phyloP scores from a whole-genome alignment of 305 asterid genomes.

The Fraxinus velutina region DNA sequence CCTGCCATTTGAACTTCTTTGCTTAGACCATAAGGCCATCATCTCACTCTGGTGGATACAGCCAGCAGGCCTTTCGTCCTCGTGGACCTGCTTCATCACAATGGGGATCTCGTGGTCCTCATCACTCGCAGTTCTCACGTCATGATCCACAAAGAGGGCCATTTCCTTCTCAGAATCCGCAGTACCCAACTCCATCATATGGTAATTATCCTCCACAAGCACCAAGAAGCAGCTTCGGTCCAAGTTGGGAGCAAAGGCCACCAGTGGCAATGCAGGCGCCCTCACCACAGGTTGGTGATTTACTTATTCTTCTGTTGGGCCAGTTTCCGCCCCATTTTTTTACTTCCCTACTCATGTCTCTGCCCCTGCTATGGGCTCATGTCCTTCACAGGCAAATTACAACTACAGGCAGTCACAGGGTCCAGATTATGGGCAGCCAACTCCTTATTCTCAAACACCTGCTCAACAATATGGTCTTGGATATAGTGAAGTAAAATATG shows the following conservation, averaged over 20 bases:
- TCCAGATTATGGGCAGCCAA: conserved; percentile 65
- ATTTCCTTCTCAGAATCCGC: conserved; percentile 72
- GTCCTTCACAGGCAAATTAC: conserved; percentile 56
- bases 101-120: conserved; percentile 87
- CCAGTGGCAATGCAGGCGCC: conserved; percentile 73
- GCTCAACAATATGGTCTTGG: conserved; percentile 73
- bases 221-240: conserved; percentile 72
- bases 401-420: conserved; percentile 81
- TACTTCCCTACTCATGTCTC: conserved; percentile 1
- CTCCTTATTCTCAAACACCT: conserved; percentile 61
- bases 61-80: conserved; percentile 78
- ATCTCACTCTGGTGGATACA: conserved; percentile 65
- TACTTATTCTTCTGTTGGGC: neutral
- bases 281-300: conserved; percentile 62
- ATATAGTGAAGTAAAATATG: conserved; percentile 64
- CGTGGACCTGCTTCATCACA: conserved; percentile 77
- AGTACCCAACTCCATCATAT: conserved; percentile 62
- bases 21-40: conserved; percentile 64
- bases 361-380: conserved; percentile 10
- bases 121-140: conserved; percentile 58
- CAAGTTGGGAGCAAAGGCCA: conserved; percentile 93
- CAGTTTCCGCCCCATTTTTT: neutral
- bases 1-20: conserved; percentile 2
- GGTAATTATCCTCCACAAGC: conserved; percentile 78
- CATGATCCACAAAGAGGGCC: conserved; percentile 78